Evolutionary conservation across 768 basidiomycete genomes (phyloP).

Genomic region (Tricholoma saponaceum): DNA sequence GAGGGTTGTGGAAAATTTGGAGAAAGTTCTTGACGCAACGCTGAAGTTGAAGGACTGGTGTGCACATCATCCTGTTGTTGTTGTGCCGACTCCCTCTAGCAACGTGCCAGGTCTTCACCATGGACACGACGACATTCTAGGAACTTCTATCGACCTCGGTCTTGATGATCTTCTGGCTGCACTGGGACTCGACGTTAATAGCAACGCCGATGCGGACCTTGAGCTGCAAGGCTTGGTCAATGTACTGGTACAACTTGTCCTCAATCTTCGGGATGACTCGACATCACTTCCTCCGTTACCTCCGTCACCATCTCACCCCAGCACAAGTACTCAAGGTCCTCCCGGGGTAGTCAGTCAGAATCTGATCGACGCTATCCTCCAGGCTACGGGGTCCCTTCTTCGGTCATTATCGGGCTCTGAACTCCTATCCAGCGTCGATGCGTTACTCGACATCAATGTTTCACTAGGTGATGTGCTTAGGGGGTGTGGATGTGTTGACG

Average conservation of each 20-base stretch:
- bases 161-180: slow-evolving; percentile 7
- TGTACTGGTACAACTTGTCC: slow-evolving; percentile 7
- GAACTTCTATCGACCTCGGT: slow-evolving; percentile 9
- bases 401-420: slow-evolving; percentile 6
- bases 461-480: slow-evolving; percentile 5
- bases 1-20: slow-evolving; percentile 5
- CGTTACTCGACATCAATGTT: slow-evolving; percentile 4
- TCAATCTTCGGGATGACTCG: slow-evolving; percentile 10
- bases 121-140: not conserved
- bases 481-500: slow-evolving; percentile 9
- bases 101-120: not conserved
- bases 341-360: not conserved
- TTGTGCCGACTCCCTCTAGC: not conserved
- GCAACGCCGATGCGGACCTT: slow-evolving; percentile 1
- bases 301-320: not conserved
- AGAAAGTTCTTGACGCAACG: slow-evolving; percentile 2
- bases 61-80: slow-evolving; percentile 4
- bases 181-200: slow-evolving; percentile 6
- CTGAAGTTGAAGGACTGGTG: slow-evolving; percentile 12
- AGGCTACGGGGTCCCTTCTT: slow-evolving; percentile 10
- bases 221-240: slow-evolving; percentile 8
- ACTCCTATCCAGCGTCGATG: slow-evolving; percentile 7
- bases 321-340: not conserved
- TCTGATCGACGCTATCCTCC: slow-evolving; percentile 9
- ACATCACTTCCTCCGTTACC: slow-evolving; percentile 6